phyloP scores from a whole-genome alignment of 805 yeast species.

The Starmera amethionina region DNA sequence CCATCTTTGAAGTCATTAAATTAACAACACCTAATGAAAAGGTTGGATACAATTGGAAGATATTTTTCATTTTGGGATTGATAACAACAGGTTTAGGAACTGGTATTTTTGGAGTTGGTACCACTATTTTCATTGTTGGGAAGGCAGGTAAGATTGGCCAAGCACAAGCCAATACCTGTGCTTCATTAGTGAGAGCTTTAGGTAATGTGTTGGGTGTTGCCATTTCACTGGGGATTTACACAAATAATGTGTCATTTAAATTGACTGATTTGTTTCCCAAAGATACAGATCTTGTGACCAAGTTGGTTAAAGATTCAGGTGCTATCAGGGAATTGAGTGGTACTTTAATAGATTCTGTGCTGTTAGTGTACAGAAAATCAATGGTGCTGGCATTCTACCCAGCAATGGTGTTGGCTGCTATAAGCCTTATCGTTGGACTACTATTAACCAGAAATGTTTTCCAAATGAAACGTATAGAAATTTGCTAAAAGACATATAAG shows the following conservation, averaged over 20 bases:
- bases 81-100: constrained; percentile 26
- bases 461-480: no score
- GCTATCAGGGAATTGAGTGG: constrained; percentile 4
- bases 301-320: constrained; percentile 9
- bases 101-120: constrained; percentile 31
- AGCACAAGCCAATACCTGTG: constrained; percentile 36
- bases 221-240: constrained; percentile 24
- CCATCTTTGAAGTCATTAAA: constrained; percentile 4
- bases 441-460: no score
- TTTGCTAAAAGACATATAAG: no score
- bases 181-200: constrained; percentile 30
- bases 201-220: constrained; percentile 37
- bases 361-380: constrained; percentile 7
- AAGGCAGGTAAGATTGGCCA: constrained; percentile 31
- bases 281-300: constrained; percentile 1
- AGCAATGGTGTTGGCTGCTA: constrained; percentile 4
- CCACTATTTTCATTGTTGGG: constrained; percentile 29
- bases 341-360: not conserved
- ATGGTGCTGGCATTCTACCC: constrained; percentile 10
- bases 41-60: constrained; percentile 9
- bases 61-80: constrained; percentile 18
- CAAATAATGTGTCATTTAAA: constrained; percentile 18
- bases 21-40: constrained; percentile 7
- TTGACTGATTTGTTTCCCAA: constrained; percentile 17
- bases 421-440: constrained; percentile 4